Conservation (phyloP, 768 basidiomycete species). For the Pisolithus marmoratus region DNA sequence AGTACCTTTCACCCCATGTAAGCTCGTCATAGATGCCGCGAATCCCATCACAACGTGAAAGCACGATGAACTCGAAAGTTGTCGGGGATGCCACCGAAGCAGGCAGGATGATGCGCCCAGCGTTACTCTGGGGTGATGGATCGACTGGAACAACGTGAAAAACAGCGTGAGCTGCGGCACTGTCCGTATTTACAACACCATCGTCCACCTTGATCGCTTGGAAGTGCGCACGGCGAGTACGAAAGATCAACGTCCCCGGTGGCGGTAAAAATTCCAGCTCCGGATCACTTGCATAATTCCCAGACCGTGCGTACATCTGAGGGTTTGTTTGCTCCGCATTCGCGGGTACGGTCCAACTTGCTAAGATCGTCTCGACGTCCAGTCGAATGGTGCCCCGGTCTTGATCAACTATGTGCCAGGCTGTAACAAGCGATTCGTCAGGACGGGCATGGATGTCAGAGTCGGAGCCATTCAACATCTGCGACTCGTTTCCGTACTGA, state of each 20-base stretch:
- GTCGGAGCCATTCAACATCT: not conserved
- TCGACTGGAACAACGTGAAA: not conserved
- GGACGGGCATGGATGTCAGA: slow-evolving; percentile 5
- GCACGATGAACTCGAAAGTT: not conserved
- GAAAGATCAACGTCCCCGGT: slow-evolving; percentile 20
- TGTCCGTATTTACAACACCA: slow-evolving; percentile 30
- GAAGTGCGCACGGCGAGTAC: slow-evolving; percentile 12
- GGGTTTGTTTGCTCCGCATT: not conserved
- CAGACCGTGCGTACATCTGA: slow-evolving; percentile 3
- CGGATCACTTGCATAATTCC: not conserved
- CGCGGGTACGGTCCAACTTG: not conserved
- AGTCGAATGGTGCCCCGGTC: slow-evolving; percentile 4
- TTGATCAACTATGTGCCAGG: slow-evolving; percentile 14
- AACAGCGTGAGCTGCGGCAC: not conserved
- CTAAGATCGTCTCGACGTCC: slow-evolving; percentile 5
- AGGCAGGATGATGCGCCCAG: not conserved
- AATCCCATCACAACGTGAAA: not conserved
- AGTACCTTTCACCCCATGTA: not conserved
- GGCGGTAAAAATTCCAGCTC: slow-evolving; percentile 2
- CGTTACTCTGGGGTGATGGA: not conserved
- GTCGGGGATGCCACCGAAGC: not conserved
- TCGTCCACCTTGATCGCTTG: slow-evolving; percentile 7
- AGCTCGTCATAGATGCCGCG: not conserved
- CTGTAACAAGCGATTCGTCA: slow-evolving; percentile 12
- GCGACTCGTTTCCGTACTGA: slow-evolving; percentile 1